Base-by-base conservation (phyloP, 2,329 filamentous ascomycete genomes). In the Aspergillus fumigatus region DNA sequence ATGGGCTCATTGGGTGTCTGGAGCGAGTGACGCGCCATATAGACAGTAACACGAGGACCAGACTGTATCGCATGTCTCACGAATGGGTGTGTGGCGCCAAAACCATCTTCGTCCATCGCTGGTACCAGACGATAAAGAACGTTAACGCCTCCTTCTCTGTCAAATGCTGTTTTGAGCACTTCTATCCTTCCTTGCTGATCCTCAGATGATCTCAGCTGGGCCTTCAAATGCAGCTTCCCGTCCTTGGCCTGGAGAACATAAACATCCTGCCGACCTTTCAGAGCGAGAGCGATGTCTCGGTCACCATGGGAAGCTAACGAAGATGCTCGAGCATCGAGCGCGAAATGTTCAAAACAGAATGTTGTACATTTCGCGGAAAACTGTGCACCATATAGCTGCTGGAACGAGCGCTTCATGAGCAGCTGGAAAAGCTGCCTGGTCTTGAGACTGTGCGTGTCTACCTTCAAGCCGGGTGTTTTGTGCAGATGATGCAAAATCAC, bases 321-420 rank as follows among this genome's bases (percentile, higher is more conserved):
- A 5, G 72, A 77, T 26, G 75, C 74, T 11, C 60, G 62, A 4
- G 63, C 61, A 55, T 76, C 66, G 17, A 77, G 67, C 14, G 54
- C 53, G 19, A 64, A 60, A 25, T 55, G 59, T 9, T 60, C 60
- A 35, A 71, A 69, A 2, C 59, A 59, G 52, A 72, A 69, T 14
- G 64, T 60, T 19, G 63, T 69, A 56, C 66, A 63, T 25, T 70
- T 62, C 11, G 71, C 67, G 53, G 68, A 56, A 55, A 70, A 70
- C 50, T 73, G 68, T 1, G 71, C 70, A 6, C 75, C 73, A 54
- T 70, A 73, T 7, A 78, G 59, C 52, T 73, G 65, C 32, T 60
- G 59, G 10, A 62, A 62, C 8, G 74, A 69, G 17, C 70, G 62
- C 32, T 57, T 58, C 23, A 68, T 67, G 5, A 78, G 62, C 4